Evolutionary conservation across 306 rosid species (phyloP), one percentile per base, ranked within the genome.

Genomic region (Rosa chinensis): DNA sequence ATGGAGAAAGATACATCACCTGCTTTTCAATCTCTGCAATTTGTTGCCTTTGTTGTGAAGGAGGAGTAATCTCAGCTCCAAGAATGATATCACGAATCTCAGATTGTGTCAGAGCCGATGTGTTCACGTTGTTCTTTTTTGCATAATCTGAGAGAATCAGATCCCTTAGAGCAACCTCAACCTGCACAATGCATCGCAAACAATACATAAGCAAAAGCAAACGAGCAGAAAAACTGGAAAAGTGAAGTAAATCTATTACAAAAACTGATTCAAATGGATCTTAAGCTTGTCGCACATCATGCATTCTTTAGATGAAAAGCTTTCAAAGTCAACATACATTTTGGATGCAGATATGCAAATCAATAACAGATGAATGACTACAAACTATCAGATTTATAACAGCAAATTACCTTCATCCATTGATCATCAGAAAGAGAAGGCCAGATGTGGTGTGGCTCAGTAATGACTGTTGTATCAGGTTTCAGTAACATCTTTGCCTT

Each of bases 401-500:
- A 64, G 40, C 9, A 16, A 52, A 76, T 77, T 81, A 94, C 99
- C 98, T 96, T 96, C 99, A 96, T 96, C 99, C 99, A 96, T 64
- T 96, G 99, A 63, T 96, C 99, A 87, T 96, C 99, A 37, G 76
- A 86, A 66, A 96, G 96, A 81, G 99, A 96, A 43, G 99, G 99
- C 99, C 99, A 96, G 70, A 96, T 96, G 86, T 96, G 99, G 86
- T 96, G 99, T 47, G 99, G 96, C 81, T 96, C 98, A 10, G 99
- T 96, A 59, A 96, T 73, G 45, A 96, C 87, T 11, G 97, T 91
- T 77, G 93, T 96, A 89, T 96, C 99, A 52, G 99, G 99, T 89
- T 93, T 96, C 79, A 96, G 83, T 25, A 96, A 86, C 99, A 96
- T 96, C 85, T 96, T 96, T 44, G 99, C 98, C 91, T 96, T 96